Conservation (phyloP, 495 filamentous ascomycete genomes). For the Talaromyces proteolyticus region DNA sequence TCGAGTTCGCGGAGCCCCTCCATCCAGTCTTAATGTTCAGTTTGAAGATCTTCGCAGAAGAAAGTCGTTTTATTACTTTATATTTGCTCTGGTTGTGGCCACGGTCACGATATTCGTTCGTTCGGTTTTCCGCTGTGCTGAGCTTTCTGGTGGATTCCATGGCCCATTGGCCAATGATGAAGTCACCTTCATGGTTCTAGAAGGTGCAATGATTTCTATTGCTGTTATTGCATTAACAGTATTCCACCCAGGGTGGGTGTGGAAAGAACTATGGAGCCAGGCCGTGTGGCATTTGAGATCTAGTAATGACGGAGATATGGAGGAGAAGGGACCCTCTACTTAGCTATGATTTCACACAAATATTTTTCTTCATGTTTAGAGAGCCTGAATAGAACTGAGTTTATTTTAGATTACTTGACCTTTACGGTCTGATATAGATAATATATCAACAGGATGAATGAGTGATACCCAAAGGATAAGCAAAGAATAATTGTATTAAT, state of each 20-base stretch:
- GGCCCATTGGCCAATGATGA: constrained; percentile 53
- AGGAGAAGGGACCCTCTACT: no score
- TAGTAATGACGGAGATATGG: not conserved
- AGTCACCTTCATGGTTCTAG: constrained; percentile 60
- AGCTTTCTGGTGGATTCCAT: constrained; percentile 57
- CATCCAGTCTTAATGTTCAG: constrained; percentile 7
- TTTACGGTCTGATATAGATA: no score
- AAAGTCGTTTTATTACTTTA: constrained; percentile 12
- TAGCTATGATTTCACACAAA: no score
- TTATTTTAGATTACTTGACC: no score
- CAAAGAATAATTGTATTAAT: no score
- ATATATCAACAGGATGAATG: no score
- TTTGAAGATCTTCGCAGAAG: constrained; percentile 1
- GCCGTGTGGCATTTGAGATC: constrained; percentile 1
- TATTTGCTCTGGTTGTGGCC: constrained; percentile 35
- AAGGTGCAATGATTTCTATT: constrained; percentile 63
- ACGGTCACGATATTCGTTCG: constrained; percentile 57
- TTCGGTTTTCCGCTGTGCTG: constrained; percentile 57
- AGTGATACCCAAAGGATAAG: no score
- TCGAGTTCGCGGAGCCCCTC: constrained; percentile 22
- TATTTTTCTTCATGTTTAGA: no score
- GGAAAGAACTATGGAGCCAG: constrained; percentile 7
- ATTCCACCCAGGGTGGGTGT: constrained; percentile 46
- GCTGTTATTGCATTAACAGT: constrained; percentile 51
- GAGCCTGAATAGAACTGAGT: no score